phyloP scores from a whole-genome alignment of 805 yeast species.

The Yarrowia sp. region DNA sequence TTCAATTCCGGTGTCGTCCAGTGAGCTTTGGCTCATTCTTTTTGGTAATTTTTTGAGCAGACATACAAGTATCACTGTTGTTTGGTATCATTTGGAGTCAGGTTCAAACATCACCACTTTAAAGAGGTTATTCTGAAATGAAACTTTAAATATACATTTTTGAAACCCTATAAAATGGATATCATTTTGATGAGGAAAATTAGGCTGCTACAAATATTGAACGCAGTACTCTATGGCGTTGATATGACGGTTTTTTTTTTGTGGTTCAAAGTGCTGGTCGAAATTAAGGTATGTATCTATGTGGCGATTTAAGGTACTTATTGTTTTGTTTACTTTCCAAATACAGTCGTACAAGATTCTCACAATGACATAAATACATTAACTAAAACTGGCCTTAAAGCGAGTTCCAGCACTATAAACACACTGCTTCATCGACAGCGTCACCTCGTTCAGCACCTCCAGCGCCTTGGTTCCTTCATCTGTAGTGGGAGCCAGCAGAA shows the following conservation, averaged over 20 bases:
- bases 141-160: not conserved
- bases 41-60: too few species aligned
- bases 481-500: not conserved
- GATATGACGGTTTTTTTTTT: too few species aligned
- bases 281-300: too few species aligned
- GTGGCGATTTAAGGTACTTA: too few species aligned
- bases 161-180: not conserved
- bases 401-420: conserved; percentile 22
- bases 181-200: too few species aligned
- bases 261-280: too few species aligned
- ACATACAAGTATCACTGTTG: not conserved
- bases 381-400: not conserved
- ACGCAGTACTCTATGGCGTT: too few species aligned
- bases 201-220: too few species aligned
- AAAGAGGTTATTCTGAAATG: not conserved
- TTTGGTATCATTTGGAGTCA: not conserved
- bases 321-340: too few species aligned
- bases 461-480: not conserved
- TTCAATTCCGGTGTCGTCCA: conserved; percentile 26
- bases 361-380: conserved; percentile 1
- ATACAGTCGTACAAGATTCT: too few species aligned
- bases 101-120: not conserved
- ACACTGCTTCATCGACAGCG: conserved; percentile 14
- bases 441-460: conserved; percentile 20
- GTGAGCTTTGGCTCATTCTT: not conserved